Conservation (phyloP, 306 rosid species). For the Lathyrus oleraceus region DNA sequence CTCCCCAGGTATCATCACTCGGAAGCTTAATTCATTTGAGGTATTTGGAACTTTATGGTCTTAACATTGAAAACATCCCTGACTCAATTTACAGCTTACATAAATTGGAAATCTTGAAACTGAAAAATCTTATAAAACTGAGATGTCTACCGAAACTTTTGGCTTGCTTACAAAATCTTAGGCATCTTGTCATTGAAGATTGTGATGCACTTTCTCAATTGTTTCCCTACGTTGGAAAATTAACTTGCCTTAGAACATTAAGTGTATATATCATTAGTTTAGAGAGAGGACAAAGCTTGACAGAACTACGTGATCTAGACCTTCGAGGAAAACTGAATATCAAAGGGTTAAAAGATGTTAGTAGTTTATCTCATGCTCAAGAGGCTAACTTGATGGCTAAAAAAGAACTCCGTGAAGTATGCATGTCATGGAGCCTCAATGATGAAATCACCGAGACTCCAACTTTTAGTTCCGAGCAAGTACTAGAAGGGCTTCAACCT, state of each 20-base stretch:
- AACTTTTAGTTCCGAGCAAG: neutral
- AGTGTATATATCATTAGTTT: neutral
- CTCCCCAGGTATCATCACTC: neutral
- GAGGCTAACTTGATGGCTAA: neutral
- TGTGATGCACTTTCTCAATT: neutral
- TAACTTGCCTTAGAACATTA: neutral
- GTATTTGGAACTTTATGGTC: neutral
- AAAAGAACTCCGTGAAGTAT: neutral
- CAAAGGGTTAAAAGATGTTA: neutral
- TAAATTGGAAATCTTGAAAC: constrained; percentile 3
- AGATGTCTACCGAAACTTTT: neutral
- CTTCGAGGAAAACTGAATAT: neutral
- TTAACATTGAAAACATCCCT: neutral
- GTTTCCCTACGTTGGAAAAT: constrained; percentile 2
- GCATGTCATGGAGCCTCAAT: neutral
- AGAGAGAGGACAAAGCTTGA: neutral
- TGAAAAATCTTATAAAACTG: neutral
- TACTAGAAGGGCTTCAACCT: constrained; percentile 20
- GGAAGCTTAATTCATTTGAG: constrained; percentile 2
- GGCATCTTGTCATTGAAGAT: neutral
- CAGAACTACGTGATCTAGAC: neutral
- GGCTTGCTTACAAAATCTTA: neutral
- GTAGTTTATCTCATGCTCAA: neutral
- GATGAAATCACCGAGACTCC: neutral
- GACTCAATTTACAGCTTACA: neutral